Base-by-base conservation (phyloP, 805 yeast species). In the Teunomyces barrocoloradensis region DNA sequence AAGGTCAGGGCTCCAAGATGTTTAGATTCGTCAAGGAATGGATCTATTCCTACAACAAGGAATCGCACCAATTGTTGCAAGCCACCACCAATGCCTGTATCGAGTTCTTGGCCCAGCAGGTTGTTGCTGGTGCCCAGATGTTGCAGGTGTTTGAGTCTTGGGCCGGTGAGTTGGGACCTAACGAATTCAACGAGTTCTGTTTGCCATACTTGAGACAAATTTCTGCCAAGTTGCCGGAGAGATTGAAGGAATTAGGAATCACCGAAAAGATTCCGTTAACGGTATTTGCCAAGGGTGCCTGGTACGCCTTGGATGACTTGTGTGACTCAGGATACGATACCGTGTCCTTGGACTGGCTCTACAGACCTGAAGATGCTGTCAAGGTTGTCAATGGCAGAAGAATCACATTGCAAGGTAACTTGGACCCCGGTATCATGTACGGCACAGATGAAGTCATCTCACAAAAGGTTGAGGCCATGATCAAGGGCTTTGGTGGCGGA, bases 111-210 rank as follows among this genome's bases (percentile, higher is more conserved):
- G 96, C 96, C 3, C 87, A 85, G 59, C 99, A 94, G 69, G 96
- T 94, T 39, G 82, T 84, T 55, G 99, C 99, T 1, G 99, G 99
- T 57, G 98, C 98, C 30, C 99, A 94, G 73, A 90, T 94, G 84
- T 77, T 94, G 51, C 99, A 94, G 69, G 90, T 94, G 30, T 94
- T 94, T 63, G 99, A 94, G 64, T 87, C 96, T 32, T 91, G 97
- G 96, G 99, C 96, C 48, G 96, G 98, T 44, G 98, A 94, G 69
- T 77, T 94, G 48, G 94, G 96, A 1, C 96, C 97, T 10, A 73
- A 73, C 44, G 99, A 94, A 60, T 94, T 92, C 68, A 77, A 78
- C 52, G 91, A 87, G 65, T 94, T 90, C 66, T 85, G 95, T 3
- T 78, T 92, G 59, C 98, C 98, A 3, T 94, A 89, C 64, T 73